These are phyloP conservation scores for Linaria vulgaris DNA, from an alignment of 257 asterid species.

Conservation along the genomic window DNA sequence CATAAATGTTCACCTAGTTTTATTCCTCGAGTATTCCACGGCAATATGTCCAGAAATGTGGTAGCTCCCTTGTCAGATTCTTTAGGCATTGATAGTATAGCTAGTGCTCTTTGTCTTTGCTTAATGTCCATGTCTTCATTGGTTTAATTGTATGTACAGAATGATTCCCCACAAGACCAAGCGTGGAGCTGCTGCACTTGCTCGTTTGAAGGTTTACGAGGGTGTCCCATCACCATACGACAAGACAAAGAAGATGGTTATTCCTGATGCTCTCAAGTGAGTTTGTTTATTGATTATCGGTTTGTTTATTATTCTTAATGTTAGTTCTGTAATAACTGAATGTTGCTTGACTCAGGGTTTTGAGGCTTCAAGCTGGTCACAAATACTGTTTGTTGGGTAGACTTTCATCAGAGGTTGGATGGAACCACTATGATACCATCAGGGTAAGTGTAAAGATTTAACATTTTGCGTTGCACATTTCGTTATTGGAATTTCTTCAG, in stretches of 20 bases:
- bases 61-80: no score
- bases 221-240: constrained; percentile 84
- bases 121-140: neutral
- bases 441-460: constrained; percentile 49
- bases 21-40: no score
- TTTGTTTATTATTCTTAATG: neutral
- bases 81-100: no score
- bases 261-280: constrained; percentile 86
- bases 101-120: neutral
- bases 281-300: constrained; percentile 8
- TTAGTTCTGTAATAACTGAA: neutral
- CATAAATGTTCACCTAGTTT: no score
- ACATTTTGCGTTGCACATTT: no score
- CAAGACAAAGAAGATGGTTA: constrained; percentile 79
- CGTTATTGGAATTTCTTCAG: no score
- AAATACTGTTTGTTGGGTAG: constrained; percentile 77
- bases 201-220: constrained; percentile 76
- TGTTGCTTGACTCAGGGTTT: constrained; percentile 47
- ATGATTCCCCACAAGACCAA: constrained; percentile 92
- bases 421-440: constrained; percentile 91
- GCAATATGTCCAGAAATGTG: no score
- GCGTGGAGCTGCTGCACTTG: constrained; percentile 87
- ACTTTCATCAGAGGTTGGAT: constrained; percentile 90
- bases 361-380: constrained; percentile 92
- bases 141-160: constrained; percentile 27